Evolutionary conservation across 1,139 yeast genomes (phyloP).

Genomic region (Candida tetrigidarum): DNA sequence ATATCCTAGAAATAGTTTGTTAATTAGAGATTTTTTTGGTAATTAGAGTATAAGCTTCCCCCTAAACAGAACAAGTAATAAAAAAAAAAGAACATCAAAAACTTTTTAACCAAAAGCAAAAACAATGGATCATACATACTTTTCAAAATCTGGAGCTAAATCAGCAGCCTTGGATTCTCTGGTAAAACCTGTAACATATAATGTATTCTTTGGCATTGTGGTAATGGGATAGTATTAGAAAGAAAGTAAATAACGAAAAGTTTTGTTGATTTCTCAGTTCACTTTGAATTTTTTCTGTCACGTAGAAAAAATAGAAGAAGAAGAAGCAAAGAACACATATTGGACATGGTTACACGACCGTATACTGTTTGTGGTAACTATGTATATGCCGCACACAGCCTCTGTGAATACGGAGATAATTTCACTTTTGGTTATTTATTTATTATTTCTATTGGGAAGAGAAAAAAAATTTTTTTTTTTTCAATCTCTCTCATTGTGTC

Average conservation of each 20-base stretch:
- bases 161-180: conserved; percentile 66
- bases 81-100: conserved; percentile 7
- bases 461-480: not conserved
- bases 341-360: not conserved
- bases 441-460: no score
- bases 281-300: not conserved
- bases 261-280: not conserved
- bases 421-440: no score
- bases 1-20: not conserved
- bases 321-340: not conserved
- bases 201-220: conserved; percentile 56
- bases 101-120: not conserved
- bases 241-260: not conserved
- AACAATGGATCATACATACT: conserved; percentile 45
- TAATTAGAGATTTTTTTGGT: not conserved
- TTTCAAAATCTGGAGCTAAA: conserved; percentile 70
- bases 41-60: no score
- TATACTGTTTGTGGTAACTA: not conserved
- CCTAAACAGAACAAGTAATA: not conserved
- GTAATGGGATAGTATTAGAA: not conserved
- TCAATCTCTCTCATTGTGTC: not conserved
- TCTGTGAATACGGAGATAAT: not conserved
- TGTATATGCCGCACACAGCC: not conserved
- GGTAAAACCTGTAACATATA: conserved; percentile 66
- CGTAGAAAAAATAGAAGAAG: not conserved